Evolutionary conservation across 2,329 filamentous ascomycete genomes (phyloP).

Genomic region (Aspergillus sp.): DNA sequence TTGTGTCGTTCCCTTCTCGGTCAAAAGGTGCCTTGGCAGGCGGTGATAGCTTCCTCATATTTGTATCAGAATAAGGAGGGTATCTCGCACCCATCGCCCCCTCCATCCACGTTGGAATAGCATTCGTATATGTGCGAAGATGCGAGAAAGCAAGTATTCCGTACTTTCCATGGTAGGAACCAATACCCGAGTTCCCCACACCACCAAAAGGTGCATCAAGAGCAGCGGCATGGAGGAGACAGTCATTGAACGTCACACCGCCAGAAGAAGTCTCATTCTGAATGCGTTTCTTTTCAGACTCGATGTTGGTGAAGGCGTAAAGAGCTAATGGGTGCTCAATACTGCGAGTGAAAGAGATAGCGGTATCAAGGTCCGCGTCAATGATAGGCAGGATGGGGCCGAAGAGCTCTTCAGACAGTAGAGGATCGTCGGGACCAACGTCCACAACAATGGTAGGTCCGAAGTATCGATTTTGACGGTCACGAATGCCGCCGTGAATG

Average conservation of each 20-base stretch:
- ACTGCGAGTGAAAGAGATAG: conserved; percentile 27
- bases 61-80: background rate
- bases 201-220: conserved; percentile 14
- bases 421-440: conserved; percentile 38
- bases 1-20: background rate
- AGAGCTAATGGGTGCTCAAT: conserved; percentile 42
- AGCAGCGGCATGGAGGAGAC: conserved; percentile 12
- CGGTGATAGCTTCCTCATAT: background rate
- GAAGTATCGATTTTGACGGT: conserved; percentile 34
- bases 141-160: conserved; percentile 9
- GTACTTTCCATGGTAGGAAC: conserved; percentile 14
- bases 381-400: conserved; percentile 48
- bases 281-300: conserved; percentile 35
- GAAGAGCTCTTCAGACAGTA: conserved; percentile 51
- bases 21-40: background rate
- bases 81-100: background rate
- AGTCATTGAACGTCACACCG: conserved; percentile 15
- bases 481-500: conserved; percentile 37
- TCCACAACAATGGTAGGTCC: conserved; percentile 44
- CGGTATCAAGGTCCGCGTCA: conserved; percentile 30
- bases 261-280: conserved; percentile 7
- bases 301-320: conserved; percentile 45
- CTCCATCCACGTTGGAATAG: background rate
- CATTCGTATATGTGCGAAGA: background rate
- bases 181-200: conserved; percentile 13